Base-by-base conservation (phyloP, 495 filamentous ascomycete genomes). In the Podospora pseudoanserina region DNA sequence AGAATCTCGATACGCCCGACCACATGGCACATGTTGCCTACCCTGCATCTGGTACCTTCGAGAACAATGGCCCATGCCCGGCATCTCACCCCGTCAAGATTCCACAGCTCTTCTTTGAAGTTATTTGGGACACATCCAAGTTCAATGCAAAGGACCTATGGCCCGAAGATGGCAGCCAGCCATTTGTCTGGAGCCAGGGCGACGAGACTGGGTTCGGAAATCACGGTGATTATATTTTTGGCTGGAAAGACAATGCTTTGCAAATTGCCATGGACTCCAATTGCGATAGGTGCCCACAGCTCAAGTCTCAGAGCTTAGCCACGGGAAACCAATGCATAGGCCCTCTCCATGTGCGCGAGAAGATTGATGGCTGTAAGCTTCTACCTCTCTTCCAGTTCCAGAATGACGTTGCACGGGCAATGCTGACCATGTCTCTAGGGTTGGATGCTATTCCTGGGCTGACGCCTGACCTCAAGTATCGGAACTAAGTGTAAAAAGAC, bases 161-260 rank as follows among this genome's bases (percentile, higher is more conserved):
- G 79, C 80, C 81, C 15, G 73, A 76, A 58, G 80, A 79, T 60
- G 79, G 78, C 61, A 76, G 68, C 58, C 80, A 83, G 67, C 82
- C 81, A 26, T 83, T 84, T 70, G 79, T 83, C 11, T 84, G 81
- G 80, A 78, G 73, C 63, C 80, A 79, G 54, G 79, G 79, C 20
- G 74, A 82, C 53, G 65, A 59, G 19, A 78, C 75, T 7, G 79
- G 79, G 1, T 79, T 78, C 58, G 79, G 79, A 1, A 79, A 76
- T 28, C 79, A 81, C 66, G 79, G 78, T 0, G 79, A 82, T 68
- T 80, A 81, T 57, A 64, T 81, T 2, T 82, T 82, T 61, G 78
- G 80, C 2, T 79, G 78, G 77, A 78, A 79, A 67, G 77, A 75
- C 27, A 63, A 78, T 57, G 75, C 74, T 1, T 70, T 80, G 27